These are phyloP conservation scores for Hypericum androsaemum DNA, from an alignment of 345 rosid genomes.

Conservation along the genomic window DNA sequence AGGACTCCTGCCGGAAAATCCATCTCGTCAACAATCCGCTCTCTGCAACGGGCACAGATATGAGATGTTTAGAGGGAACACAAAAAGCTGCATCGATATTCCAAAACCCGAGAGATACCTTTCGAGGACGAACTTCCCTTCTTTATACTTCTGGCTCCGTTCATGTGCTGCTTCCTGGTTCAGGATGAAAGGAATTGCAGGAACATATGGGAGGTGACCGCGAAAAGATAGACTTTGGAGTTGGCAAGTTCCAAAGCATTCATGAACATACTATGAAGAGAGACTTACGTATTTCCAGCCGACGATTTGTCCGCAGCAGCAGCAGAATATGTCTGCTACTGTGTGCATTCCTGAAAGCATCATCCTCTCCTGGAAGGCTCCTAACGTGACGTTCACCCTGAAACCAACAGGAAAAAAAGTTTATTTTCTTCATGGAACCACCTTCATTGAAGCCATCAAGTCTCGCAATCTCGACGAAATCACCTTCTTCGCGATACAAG, in stretches of 20 bases:
- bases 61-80: background rate
- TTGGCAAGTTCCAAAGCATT: background rate
- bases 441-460: too few species aligned
- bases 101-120: constrained; percentile 36
- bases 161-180: constrained; percentile 64
- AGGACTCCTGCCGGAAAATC: constrained; percentile 54
- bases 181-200: constrained; percentile 3
- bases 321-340: constrained; percentile 77
- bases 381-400: constrained; percentile 66
- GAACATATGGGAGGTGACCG: too few species aligned
- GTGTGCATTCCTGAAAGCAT: constrained; percentile 82
- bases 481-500: too few species aligned
- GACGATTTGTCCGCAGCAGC: constrained; percentile 76
- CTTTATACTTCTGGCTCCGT: constrained; percentile 65
- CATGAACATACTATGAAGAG: constrained; percentile 1
- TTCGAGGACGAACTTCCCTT: constrained; percentile 74
- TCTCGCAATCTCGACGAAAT: too few species aligned
- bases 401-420: too few species aligned
- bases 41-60: constrained; percentile 28
- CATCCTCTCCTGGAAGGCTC: constrained; percentile 60
- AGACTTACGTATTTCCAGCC: constrained; percentile 92
- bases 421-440: too few species aligned
- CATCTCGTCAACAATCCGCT: constrained; percentile 65
- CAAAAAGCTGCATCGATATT: background rate
- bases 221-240: too few species aligned